Evolutionary conservation across 495 filamentous ascomycete genomes (phyloP).

Genomic region (Talaromyces ruber): DNA sequence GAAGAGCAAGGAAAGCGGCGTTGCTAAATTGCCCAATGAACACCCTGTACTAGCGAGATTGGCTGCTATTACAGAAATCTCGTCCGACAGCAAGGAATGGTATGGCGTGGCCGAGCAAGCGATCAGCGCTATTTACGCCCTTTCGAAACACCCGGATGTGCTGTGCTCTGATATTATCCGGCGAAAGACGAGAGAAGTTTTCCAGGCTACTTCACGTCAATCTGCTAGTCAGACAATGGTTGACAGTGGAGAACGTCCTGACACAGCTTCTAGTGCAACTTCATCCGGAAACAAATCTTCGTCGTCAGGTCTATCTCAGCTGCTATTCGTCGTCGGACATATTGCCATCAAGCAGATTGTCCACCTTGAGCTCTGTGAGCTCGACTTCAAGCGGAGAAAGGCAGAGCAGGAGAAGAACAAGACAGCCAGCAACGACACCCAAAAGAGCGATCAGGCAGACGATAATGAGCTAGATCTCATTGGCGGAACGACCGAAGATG

Average conservation of each 20-base stretch:
- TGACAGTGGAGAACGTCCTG: constrained; percentile 40
- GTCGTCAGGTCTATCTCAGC: constrained; percentile 72
- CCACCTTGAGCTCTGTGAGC: constrained; percentile 94
- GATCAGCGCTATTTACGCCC: constrained; percentile 88
- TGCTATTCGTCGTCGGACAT: constrained; percentile 93
- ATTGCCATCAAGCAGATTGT: constrained; percentile 98
- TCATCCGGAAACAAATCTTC: constrained; percentile 30
- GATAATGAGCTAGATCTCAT: constrained; percentile 89
- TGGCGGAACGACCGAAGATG: constrained; percentile 94
- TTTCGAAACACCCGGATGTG: constrained; percentile 89
- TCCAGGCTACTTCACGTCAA: constrained; percentile 38
- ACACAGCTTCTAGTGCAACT: constrained; percentile 22
- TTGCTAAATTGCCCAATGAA: constrained; percentile 79
- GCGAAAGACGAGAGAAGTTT: constrained; percentile 78
- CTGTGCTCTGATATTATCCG: constrained; percentile 88
- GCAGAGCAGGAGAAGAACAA: constrained; percentile 86
- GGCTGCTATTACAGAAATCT: constrained; percentile 73
- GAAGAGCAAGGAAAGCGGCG: constrained; percentile 58
- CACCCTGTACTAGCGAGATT: constrained; percentile 77
- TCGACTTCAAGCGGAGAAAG: constrained; percentile 95
- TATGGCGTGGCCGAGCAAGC: constrained; percentile 96
- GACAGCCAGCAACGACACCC: constrained; percentile 38
- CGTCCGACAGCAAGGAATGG: constrained; percentile 91
- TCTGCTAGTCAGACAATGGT: constrained; percentile 20
- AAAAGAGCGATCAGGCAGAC: constrained; percentile 39